Conservation (phyloP, 2,329 filamentous ascomycete species). For the Pseudocercospora ulei region DNA sequence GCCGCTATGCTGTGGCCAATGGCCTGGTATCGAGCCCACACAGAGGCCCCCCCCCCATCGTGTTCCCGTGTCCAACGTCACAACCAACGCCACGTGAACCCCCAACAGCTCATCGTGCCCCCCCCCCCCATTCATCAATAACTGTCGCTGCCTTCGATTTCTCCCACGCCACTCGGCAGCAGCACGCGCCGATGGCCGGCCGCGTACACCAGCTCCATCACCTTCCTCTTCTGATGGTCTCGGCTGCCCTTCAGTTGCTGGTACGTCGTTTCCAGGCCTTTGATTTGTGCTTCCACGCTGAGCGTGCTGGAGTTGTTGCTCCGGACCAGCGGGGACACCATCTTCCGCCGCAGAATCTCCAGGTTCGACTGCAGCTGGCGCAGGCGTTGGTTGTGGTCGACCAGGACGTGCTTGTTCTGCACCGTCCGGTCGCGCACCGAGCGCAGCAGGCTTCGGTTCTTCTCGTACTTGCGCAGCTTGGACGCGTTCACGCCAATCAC, state of each 20-base stretch:
- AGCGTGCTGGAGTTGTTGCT: conserved; percentile 58
- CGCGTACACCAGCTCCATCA: conserved; percentile 33
- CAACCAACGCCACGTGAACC: conserved; percentile 4
- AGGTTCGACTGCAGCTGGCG: conserved; percentile 76
- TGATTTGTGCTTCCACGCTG: conserved; percentile 74
- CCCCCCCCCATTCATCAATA: conserved; percentile 11
- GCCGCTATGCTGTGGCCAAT: conserved; percentile 1
- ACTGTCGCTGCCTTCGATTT: conserved; percentile 16
- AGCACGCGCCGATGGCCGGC: conserved; percentile 24
- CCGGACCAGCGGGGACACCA: conserved; percentile 73
- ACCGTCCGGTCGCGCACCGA: conserved; percentile 75
- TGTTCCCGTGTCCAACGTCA: background rate
- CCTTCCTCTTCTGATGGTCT: conserved; percentile 51
- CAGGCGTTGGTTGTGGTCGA: conserved; percentile 77
- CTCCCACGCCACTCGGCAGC: conserved; percentile 14
- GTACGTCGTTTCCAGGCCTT: conserved; percentile 69
- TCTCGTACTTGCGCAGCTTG: conserved; percentile 79
- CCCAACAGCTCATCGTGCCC: background rate
- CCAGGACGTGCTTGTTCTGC: conserved; percentile 73
- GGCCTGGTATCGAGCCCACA: background rate
- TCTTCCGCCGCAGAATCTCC: conserved; percentile 70
- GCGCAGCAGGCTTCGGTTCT: conserved; percentile 69
- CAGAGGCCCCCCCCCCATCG: background rate
- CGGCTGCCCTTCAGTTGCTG: conserved; percentile 65
- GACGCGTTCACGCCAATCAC: conserved; percentile 67